phyloP scores from a whole-genome alignment of 495 filamentous ascomycete genomes.

The Neurospora africana region DNA sequence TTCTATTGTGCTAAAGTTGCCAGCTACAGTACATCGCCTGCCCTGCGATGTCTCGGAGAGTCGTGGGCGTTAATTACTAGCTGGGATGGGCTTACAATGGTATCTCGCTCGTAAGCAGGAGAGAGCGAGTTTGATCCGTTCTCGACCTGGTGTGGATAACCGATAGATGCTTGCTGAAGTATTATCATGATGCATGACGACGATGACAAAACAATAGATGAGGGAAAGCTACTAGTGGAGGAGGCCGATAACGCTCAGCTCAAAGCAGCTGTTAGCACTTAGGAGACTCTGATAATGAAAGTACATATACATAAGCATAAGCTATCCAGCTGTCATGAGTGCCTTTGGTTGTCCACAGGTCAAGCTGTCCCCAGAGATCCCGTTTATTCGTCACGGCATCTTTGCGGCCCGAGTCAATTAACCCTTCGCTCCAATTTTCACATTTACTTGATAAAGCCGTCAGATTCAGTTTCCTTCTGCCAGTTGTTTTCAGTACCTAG shows the following conservation, averaged over 20 bases:
- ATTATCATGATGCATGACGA: background rate
- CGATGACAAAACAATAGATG: background rate
- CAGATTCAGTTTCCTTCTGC: no score
- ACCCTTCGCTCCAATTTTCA: no score
- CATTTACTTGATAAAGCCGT: no score
- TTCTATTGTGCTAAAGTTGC: background rate
- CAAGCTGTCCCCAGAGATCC: background rate
- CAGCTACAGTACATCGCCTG: background rate
- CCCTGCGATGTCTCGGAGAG: background rate
- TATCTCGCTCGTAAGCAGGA: background rate
- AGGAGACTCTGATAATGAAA: background rate
- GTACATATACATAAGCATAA: background rate
- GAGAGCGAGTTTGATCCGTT: background rate
- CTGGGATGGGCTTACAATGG: background rate
- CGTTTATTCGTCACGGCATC: background rate
- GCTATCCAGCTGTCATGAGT: background rate
- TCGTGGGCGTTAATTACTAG: background rate
- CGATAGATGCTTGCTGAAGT: background rate
- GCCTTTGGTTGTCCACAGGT: background rate
- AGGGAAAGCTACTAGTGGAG: background rate
- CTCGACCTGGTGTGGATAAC: background rate
- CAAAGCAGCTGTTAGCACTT: background rate
- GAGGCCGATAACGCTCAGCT: background rate
- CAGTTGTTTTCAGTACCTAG: no score
- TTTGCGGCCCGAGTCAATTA: no score